Base-by-base conservation (phyloP, 78 protist species). In the Corallochytrium limacisporum region DNA sequence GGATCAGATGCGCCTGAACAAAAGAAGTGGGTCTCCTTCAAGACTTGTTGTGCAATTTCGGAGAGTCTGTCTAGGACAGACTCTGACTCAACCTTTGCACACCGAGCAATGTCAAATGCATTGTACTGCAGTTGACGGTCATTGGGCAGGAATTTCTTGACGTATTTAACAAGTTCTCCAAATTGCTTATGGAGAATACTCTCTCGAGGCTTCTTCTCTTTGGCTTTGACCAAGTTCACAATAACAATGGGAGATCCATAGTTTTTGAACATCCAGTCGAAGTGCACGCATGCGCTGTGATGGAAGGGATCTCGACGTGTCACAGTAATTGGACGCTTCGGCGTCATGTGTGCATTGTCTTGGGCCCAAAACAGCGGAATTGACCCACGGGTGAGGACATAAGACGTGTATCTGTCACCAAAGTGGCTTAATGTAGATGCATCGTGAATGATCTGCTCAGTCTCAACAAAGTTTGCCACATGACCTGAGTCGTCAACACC, bases 391-490 rank as follows among this genome's bases (percentile, higher is more conserved):
- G 76, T 53, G 67, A 84, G 89, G 16, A 85, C 88, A 20, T 40
- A 75, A 2, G 83, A 37, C 7, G 80, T 51, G 49, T 33, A 40
- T n/a, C 43, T 0, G 33, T 56, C 69, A 3, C 42, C 16, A 65
- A 39, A 49, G 16, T 12, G 50, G 31, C 18, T 6, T 22, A 54
- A 18, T 22, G 37, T 8, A 3, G 32, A 18, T 26, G 60, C 67
- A 8, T 81, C 78, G 47, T 16, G 12, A 29, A 91, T 66, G 9
- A 95, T 88, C 76, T 93, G 99, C 79, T 95, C 98, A 4, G 81
- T 74, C 79, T 95, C 99, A 2, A 92, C 93, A 48, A 91, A 87
- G 33, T 95, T 95, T 5, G 97, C 99, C n/a, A 87, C 95, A 26
- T 78, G 65, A n/a, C 97, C 97, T 22, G 18, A 42, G 15, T 87